These are phyloP conservation scores for Nicotiana tabacum DNA, from an alignment of 257 asterid genomes.

Conservation along the genomic window DNA sequence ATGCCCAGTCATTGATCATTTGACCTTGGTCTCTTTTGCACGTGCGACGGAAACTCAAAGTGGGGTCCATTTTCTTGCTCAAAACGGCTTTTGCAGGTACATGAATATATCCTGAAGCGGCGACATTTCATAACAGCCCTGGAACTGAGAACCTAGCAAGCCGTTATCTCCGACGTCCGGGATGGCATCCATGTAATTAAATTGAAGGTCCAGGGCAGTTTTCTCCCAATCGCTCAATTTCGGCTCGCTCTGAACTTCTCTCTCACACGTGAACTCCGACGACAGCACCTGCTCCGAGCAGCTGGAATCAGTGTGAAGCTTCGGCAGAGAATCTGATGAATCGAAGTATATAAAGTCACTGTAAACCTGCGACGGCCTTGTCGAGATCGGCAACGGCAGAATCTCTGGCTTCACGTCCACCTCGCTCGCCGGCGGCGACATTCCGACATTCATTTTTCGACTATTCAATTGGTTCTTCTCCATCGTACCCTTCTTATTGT, in stretches of 20 bases:
- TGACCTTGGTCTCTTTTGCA: not conserved
- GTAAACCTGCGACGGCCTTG: constrained; percentile 35
- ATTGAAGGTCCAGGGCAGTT: not conserved
- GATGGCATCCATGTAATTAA: constrained; percentile 5
- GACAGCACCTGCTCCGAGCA: constrained; percentile 54
- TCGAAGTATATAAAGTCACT: constrained; percentile 39
- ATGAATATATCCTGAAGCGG: constrained; percentile 17
- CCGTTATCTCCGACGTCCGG: not conserved
- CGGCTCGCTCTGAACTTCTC: constrained; percentile 61
- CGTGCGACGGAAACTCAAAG: not conserved
- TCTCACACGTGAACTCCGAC: constrained; percentile 39
- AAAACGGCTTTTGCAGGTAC: constrained; percentile 11
- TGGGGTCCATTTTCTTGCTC: not conserved
- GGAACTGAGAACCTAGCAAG: not conserved
- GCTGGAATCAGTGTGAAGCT: constrained; percentile 56
- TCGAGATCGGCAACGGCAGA: constrained; percentile 7
- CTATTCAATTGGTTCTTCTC: constrained; percentile 23
- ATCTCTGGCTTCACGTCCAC: constrained; percentile 41
- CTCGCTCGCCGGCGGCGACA: constrained; percentile 24
- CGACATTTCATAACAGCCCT: not conserved
- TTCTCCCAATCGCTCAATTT: constrained; percentile 37
- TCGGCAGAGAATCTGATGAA: constrained; percentile 46
- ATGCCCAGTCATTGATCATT: not conserved
- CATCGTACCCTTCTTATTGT: constrained; percentile 54
- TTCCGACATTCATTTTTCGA: not conserved